A percentile compares a stretch with the other conserved stretches of the same genome.
Conservation (phyloP, 192 early-diverging fungal genomes). For the Borealophlyctis nickersoniae region DNA sequence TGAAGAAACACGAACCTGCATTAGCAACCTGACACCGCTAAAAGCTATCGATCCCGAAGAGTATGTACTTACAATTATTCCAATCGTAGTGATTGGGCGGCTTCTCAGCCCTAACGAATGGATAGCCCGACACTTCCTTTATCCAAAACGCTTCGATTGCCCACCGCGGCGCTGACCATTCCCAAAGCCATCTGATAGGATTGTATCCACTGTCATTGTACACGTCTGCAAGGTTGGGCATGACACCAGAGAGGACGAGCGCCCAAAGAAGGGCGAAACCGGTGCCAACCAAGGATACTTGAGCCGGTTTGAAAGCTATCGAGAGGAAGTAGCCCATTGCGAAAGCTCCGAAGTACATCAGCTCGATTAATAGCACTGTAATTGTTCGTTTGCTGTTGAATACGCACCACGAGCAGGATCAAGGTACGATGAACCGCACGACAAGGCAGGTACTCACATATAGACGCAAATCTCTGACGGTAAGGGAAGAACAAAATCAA, state of each 20-base stretch:
- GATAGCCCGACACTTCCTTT: slow-evolving; percentile 33
- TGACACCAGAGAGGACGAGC: slow-evolving; percentile 55
- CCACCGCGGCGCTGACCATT: slow-evolving; percentile 58
- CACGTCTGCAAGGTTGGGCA: slow-evolving; percentile 48
- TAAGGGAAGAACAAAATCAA: slow-evolving; percentile 59
- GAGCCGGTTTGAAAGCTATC: slow-evolving; percentile 31
- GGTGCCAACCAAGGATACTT: slow-evolving; percentile 52
- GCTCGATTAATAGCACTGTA: not conserved
- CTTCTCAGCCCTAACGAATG: slow-evolving; percentile 10
- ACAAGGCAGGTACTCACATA: slow-evolving; percentile 13
- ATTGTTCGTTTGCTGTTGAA: too few species aligned
- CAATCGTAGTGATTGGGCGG: slow-evolving; percentile 40
- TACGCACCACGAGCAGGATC: too few species aligned
- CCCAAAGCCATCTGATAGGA: slow-evolving; percentile 52
- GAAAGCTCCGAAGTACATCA: slow-evolving; percentile 53
- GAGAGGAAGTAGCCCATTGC: slow-evolving; percentile 61
- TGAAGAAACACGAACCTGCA: too few species aligned
- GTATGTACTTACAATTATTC: slow-evolving; percentile 25
- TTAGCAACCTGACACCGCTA: too few species aligned
- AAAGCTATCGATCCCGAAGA: too few species aligned
- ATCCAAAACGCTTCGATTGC: slow-evolving; percentile 60
- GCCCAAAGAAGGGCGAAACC: slow-evolving; percentile 63
- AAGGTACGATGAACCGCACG: not conserved
- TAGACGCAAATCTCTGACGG: slow-evolving; percentile 20
- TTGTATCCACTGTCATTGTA: slow-evolving; percentile 19